Percentiles rank a stretch among this genome's conserved stretches.
phyloP scores from a whole-genome alignment of 345 rosid species.

The Orychophragmus violaceus region DNA sequence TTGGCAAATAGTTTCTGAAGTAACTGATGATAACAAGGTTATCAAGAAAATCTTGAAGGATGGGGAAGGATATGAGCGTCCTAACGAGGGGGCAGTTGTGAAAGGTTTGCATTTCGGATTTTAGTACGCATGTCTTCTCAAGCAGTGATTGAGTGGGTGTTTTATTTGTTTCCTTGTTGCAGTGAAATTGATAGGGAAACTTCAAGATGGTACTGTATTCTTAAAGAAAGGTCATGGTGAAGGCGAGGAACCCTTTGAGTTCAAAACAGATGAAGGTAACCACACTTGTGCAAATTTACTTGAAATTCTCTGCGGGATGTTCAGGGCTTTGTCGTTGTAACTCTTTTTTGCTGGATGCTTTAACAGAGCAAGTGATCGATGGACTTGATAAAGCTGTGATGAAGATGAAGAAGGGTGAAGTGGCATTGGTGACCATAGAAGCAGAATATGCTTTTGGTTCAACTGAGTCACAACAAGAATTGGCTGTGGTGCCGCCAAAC shows the following conservation, averaged over 20 bases:
- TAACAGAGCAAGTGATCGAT: slow-evolving; percentile 77
- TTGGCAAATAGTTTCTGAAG: slow-evolving; percentile 78
- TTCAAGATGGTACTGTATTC: slow-evolving; percentile 73
- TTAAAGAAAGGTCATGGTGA: slow-evolving; percentile 69
- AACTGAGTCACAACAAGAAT: slow-evolving; percentile 59
- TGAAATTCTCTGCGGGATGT: not conserved
- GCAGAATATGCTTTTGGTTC: slow-evolving; percentile 88
- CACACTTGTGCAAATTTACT: not conserved
- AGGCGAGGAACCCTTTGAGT: slow-evolving; percentile 63
- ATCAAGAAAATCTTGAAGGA: slow-evolving; percentile 72
- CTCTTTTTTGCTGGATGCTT: not conserved
- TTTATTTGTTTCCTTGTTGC: slow-evolving; percentile 8
- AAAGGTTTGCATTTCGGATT: slow-evolving; percentile 38
- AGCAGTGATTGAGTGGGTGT: too few species aligned
- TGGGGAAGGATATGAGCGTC: slow-evolving; percentile 84
- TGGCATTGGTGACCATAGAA: slow-evolving; percentile 58
- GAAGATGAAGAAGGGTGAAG: slow-evolving; percentile 91
- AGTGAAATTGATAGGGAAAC: slow-evolving; percentile 86
- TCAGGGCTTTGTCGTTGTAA: too few species aligned
- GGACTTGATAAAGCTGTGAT: slow-evolving; percentile 83
- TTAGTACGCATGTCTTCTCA: not conserved
- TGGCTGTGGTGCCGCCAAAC: slow-evolving; percentile 70
- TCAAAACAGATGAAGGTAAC: slow-evolving; percentile 83
- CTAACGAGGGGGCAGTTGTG: slow-evolving; percentile 77
- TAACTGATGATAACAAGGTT: slow-evolving; percentile 80